Base-by-base conservation (phyloP, 2,329 filamentous ascomycete genomes). In the Epichloe festucae region DNA sequence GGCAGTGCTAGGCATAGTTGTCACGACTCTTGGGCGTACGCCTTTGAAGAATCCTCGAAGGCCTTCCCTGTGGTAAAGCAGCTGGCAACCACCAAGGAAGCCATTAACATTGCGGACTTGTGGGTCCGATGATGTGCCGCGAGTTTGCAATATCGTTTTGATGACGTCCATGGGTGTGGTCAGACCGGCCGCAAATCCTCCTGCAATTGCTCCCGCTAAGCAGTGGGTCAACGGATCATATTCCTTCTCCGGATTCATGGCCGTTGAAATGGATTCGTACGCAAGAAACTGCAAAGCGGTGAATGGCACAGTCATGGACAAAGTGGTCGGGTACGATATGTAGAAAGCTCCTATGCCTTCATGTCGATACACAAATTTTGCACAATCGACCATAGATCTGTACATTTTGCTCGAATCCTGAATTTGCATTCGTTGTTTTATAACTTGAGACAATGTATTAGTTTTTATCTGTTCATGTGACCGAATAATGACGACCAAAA, bases 381-480 rank as follows among this genome's bases (percentile, higher is more conserved):
- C 91, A 74, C 93, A 98, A 65, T 96, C 85, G 52, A 77, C 67
- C 70, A 97, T 84, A 21, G 86, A 89, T 61, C 84, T 85, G 72
- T 97, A 95, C 73, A 84, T 82, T 59, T 79, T 81, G 58, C 83
- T 82, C n/a, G 91, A 97, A 63, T 93, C 87, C 66, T 95, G 88
- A 54, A 98, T 87, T 70, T 98, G 93, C 93, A 98, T 98, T 62
- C 93, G 87, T 70, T 98, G 93, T 73, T 98, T 98, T 74, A 98
- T 95, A 55, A 98, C 93, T 96, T 63, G 34, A 8, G 36, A 23
- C 7, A 14, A 10, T 23, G 14, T 31, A 38, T 54, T 38, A 52
- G 47, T 46, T 15, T 14, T 40, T 7, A 14, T 15, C 4, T 27
- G 8, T 3, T 40, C n/a, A 31, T 36, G n/a, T 17, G 31, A 40